Evolutionary conservation across 192 early-diverging fungal species (phyloP), one percentile per base, ranked within the genome.

Genomic region (Chytriomyces sp.): DNA sequence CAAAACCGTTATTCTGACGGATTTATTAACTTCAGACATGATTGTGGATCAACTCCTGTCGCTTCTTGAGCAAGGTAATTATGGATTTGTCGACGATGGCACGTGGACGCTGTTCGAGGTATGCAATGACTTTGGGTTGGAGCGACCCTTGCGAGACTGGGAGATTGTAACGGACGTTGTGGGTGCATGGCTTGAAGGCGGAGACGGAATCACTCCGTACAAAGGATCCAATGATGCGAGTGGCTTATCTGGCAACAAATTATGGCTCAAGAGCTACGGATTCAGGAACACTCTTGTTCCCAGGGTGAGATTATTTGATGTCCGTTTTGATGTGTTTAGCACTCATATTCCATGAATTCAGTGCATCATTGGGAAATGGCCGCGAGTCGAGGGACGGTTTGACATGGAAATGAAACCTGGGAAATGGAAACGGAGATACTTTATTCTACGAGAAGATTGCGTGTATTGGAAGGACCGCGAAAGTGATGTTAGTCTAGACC

Each of bases 71-170:
- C 85, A 62, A 85, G 81, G n/a, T 77, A 72, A 24, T 82, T 88
- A 65, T 83, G 53, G 53, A 0, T 67, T 73, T 45, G 53, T 70
- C 4, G 72, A 73, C 24, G 61, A 73, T 20, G 57, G 60, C 6
- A 61, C 61, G 16, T 98, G 95, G 95, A 92, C 94, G 5, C 82
- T 98, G 49, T 98, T 98, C 86, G 97, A 98, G 78, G 84, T 96
- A 46, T 90, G 92, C 46, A 92, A 93, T 74, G 89, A 96, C 73
- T 90, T 92, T 82, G 91, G 91, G 47, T 83, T 97, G 61, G 96
- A 98, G 83, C 87, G 97, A 69, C 95, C 95, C 28, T 72, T 98
- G 46, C 87, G 93, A 28, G 93, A 95, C 77, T 98, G 95, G 92
- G 97, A 97, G 5, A 80, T 92, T 16, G 86, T 98, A 7, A 89